Conservation (phyloP, 192 early-diverging fungal genomes). For the Podila clonocystis region DNA sequence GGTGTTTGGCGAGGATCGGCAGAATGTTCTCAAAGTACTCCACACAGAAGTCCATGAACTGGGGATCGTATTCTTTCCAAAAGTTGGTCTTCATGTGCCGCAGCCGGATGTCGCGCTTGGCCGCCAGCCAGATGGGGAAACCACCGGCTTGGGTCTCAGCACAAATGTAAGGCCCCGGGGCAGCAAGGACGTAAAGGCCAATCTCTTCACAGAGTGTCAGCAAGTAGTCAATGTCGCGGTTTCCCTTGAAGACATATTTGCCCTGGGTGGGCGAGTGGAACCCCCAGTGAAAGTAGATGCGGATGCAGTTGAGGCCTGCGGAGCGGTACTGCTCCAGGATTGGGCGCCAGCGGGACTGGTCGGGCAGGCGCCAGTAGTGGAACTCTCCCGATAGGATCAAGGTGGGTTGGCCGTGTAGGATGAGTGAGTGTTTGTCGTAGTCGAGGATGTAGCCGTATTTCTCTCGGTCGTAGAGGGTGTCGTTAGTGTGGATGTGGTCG, state of each 20-base stretch:
- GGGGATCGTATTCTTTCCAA: constrained; percentile 73
- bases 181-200: constrained; percentile 81
- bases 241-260: constrained; percentile 78
- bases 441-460: constrained; percentile 60
- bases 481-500: constrained; percentile 24
- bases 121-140: constrained; percentile 82
- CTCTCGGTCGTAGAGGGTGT: constrained; percentile 40
- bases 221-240: constrained; percentile 77
- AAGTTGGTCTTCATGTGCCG: constrained; percentile 75
- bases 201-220: constrained; percentile 78
- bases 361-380: constrained; percentile 88
- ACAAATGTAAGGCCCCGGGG: constrained; percentile 87
- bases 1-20: constrained; percentile 79
- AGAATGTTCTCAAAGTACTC: constrained; percentile 83
- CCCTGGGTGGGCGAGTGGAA: constrained; percentile 82
- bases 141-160: constrained; percentile 80
- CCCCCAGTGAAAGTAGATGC: constrained; percentile 93
- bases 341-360: constrained; percentile 67
- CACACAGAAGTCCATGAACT: constrained; percentile 74
- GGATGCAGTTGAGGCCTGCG: constrained; percentile 80
- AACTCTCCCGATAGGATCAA: constrained; percentile 83
- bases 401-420: constrained; percentile 71
- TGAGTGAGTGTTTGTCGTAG: constrained; percentile 77
- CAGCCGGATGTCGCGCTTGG: constrained; percentile 75
- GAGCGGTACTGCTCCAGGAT: constrained; percentile 78